Base-by-base conservation (phyloP, 257 asterid species). In the Lycium ferocissimum region DNA sequence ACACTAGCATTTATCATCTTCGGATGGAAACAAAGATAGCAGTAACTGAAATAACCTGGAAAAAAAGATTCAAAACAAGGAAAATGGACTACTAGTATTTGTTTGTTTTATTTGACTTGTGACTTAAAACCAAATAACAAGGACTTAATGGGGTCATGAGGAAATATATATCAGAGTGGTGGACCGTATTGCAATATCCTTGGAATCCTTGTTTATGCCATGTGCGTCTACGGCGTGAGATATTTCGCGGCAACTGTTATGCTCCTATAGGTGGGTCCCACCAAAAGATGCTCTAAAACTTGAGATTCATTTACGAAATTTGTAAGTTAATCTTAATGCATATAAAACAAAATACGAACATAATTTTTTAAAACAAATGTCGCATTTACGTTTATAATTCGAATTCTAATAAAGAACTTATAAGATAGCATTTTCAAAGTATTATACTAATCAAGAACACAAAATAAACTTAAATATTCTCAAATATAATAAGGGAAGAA, bases 101-200 rank as follows among this genome's bases (percentile, higher is more conserved):
- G 33, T 26, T 26, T 26, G 33, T 40, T 2, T 40, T 2, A 2
- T 40, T 40, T 40, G 45, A 40, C 45, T 40, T 26, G 33, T 26
- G 33, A 26, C 33, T 26, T 26, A 26, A 26, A 26, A 26, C 33
- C 33, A 7, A 47, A 6, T 47, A 47, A 47, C 51, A 47, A 61
- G 67, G 40, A 63, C 38, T 47, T 22, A 26, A 13, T 26, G 26
- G 82, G 47, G 26, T 78, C 6, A 78, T 49, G 8, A 6, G 43
- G 61, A 47, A 2, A 20, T 75, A 26, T 75, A 26, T 75, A 22
- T 49, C n/a, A 75, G 14, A 75, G 45, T 22, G 13, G 8, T 4
- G 63, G 81, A 70, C 33, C 8, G 33, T 78, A 33, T 78, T 53
- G 49, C 65, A 78, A 78, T 78, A 78, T 76, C n/a, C 7, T 14